Percentiles rank a stretch among this genome's conserved stretches.
Conservation (phyloP, 1,139 yeast genomes). For the Blastobotrys aristatus region DNA sequence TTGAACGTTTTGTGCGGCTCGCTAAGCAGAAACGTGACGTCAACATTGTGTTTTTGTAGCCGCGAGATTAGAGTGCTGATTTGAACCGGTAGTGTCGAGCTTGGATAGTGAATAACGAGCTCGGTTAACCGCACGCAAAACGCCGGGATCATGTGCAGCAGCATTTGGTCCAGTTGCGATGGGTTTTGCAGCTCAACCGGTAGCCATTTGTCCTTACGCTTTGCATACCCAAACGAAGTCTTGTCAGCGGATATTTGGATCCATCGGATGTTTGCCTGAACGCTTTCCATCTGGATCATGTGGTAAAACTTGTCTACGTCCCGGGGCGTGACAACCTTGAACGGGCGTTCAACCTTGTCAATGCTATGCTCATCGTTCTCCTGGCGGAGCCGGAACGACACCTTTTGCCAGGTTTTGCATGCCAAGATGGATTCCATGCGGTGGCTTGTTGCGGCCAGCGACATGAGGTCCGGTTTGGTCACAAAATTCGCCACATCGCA, state of each 20-base stretch:
- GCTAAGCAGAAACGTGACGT: slow-evolving; percentile 2
- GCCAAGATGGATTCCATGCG: slow-evolving; percentile 6
- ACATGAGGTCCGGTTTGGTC: neutral
- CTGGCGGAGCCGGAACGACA: neutral
- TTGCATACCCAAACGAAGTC: slow-evolving; percentile 7
- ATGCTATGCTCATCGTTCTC: neutral
- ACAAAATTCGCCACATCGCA: neutral
- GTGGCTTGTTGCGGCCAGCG: slow-evolving; percentile 4
- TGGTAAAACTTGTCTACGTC: slow-evolving; percentile 7
- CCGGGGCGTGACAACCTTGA: neutral
- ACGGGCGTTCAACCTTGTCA: neutral
- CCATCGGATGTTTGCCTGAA: neutral
- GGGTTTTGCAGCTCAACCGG: slow-evolving; percentile 8
- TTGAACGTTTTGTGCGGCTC: neutral
- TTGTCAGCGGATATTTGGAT: slow-evolving; percentile 2
- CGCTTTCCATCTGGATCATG: slow-evolving; percentile 7
- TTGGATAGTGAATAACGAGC: neutral
- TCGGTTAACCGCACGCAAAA: slow-evolving; percentile 2
- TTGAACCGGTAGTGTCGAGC: slow-evolving; percentile 4
- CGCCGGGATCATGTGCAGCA: slow-evolving; percentile 11
- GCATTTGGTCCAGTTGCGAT: slow-evolving; percentile 8
- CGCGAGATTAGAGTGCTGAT: slow-evolving; percentile 3
- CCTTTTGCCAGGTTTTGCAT: slow-evolving; percentile 8
- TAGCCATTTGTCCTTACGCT: slow-evolving; percentile 1
- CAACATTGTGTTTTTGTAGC: slow-evolving; percentile 2